phyloP scores from a whole-genome alignment of 176 grass and related monocot genomes.

The Otatea glauca region DNA sequence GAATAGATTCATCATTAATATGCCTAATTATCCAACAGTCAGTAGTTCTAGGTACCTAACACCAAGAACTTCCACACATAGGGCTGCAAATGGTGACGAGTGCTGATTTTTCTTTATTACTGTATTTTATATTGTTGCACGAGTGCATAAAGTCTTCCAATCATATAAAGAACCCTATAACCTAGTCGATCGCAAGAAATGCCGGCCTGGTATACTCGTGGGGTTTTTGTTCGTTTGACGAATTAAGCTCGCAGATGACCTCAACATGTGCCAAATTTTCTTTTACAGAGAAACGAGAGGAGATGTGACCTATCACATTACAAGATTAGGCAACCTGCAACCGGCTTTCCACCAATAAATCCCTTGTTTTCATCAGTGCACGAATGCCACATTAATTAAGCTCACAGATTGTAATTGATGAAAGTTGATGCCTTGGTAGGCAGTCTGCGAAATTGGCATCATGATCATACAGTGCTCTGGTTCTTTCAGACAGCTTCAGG shows the following conservation, averaged over 20 bases:
- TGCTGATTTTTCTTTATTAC: background rate
- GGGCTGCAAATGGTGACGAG: conserved; percentile 36
- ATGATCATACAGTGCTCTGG: background rate
- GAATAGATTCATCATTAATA: no score
- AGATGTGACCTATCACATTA: conserved; percentile 31
- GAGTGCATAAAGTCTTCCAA: conserved; percentile 36
- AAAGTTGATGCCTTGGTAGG: background rate
- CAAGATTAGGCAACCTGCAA: conserved; percentile 41
- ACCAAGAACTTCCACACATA: conserved; percentile 31
- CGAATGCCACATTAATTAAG: conserved; percentile 22
- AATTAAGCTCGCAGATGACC: conserved; percentile 20
- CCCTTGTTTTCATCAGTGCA: conserved; percentile 21
- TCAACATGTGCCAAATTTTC: conserved; percentile 21
- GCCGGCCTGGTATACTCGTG: background rate
- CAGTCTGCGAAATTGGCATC: background rate
- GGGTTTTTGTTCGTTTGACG: background rate
- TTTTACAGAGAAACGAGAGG: background rate
- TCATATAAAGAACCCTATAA: background rate
- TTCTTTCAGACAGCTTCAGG: conserved; percentile 33
- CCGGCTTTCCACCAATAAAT: conserved; percentile 41
- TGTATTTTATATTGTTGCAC: conserved; percentile 35
- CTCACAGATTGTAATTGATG: background rate
- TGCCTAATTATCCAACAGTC: no score
- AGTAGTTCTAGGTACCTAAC: conserved; percentile 22
- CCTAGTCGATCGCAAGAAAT: conserved; percentile 12